Conservation (phyloP, 1,284 basidiomycete species). For the Chondrostereum purpureum region DNA sequence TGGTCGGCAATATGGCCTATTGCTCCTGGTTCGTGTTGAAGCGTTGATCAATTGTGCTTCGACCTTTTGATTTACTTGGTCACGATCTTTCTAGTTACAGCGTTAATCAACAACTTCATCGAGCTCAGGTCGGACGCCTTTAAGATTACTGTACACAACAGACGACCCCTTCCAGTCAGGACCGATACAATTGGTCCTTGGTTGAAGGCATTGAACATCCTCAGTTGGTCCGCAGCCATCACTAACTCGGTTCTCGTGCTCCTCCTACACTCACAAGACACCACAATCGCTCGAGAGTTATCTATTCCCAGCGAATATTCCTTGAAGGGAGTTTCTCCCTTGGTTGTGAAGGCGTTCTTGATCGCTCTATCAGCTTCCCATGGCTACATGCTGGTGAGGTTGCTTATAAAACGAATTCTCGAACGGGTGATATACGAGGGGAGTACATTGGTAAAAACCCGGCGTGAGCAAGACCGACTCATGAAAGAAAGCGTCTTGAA, state of each 20-base stretch:
- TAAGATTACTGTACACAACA: conserved; percentile 87
- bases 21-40: conserved; percentile 69
- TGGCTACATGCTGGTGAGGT: conserved; percentile 66
- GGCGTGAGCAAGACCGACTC: conserved; percentile 49
- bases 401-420: conserved; percentile 61
- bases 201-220: conserved; percentile 80
- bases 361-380: conserved; percentile 77
- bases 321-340: not conserved
- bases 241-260: conserved; percentile 84
- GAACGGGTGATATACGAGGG: conserved; percentile 72
- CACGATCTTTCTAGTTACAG: conserved; percentile 49
- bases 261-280: conserved; percentile 52
- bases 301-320: no score
- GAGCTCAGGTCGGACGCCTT: conserved; percentile 92
- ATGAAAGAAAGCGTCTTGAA: conserved; percentile 61
- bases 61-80: no score
- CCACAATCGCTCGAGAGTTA: no score
- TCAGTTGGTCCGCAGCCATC: conserved; percentile 81
- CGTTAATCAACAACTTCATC: conserved; percentile 82
- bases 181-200: conserved; percentile 92
- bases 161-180: conserved; percentile 82
- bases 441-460: conserved; percentile 54
- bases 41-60: no score
- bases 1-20: conserved; percentile 96
- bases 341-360: conserved; percentile 16